These are phyloP conservation scores for Amanita polypyramis DNA, from an alignment of 768 basidiomycete genomes.

Conservation along the genomic window DNA sequence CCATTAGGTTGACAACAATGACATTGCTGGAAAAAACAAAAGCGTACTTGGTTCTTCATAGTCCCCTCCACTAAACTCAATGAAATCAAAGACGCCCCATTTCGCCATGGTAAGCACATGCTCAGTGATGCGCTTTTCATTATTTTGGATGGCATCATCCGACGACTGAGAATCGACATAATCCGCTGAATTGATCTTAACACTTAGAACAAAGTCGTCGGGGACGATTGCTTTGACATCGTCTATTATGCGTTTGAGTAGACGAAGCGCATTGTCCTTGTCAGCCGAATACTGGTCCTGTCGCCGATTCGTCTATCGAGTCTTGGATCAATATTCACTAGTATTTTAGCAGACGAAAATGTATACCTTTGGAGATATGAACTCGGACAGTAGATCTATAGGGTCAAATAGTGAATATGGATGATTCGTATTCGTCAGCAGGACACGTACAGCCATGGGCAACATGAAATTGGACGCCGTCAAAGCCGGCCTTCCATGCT, in stretches of 20 bases:
- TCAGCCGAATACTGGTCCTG: conserved; percentile 47
- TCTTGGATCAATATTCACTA: neutral
- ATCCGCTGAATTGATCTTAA: conserved; percentile 78
- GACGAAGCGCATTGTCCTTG: conserved; percentile 33
- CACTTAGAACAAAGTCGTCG: conserved; percentile 53
- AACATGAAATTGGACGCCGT: conserved; percentile 79
- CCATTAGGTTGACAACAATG: neutral
- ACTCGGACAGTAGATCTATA: neutral
- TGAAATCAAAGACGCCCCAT: conserved; percentile 67
- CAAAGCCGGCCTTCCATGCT: conserved; percentile 64
- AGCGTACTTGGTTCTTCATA: conserved; percentile 74
- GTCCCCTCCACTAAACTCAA: conserved; percentile 83
- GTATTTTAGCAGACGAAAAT: neutral
- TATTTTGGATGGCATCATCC: conserved; percentile 16
- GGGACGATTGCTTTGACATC: conserved; percentile 47
- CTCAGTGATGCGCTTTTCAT: conserved; percentile 38
- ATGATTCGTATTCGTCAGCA: neutral
- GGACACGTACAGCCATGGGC: conserved; percentile 71
- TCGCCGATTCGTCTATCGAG: conserved; percentile 33
- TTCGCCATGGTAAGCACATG: conserved; percentile 51
- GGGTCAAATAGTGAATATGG: neutral
- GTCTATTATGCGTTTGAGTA: conserved; percentile 45
- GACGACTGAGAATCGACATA: conserved; percentile 31
- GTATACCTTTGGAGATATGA: conserved; percentile 5
- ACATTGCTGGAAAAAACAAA: conserved; percentile 10